A percentile compares a stretch with the other conserved stretches of the same genome.
Evolutionary conservation across 2,329 filamentous ascomycete genomes (phyloP).

Genomic region (Nectriaceae sp.): DNA sequence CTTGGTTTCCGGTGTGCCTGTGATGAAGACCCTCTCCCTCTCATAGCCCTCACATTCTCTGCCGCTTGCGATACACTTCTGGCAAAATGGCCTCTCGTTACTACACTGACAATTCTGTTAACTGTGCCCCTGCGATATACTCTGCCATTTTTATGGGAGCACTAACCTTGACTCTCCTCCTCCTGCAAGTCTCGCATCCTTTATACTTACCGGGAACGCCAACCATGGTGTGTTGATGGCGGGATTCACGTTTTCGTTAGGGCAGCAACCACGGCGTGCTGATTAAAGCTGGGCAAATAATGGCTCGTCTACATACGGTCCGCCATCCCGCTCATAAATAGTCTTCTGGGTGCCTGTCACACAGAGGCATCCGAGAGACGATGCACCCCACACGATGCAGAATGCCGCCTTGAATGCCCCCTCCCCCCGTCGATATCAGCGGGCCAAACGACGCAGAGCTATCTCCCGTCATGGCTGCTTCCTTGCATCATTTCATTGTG

Average conservation of each 20-base stretch:
- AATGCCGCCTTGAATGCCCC: conserved; percentile 10
- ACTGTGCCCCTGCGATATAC: too few relatives aligned
- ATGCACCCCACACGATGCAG: conserved; percentile 24
- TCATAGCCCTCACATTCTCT: conserved; percentile 64
- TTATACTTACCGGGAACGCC: conserved; percentile 66
- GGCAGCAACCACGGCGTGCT: not conserved
- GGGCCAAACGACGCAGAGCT: conserved; percentile 12
- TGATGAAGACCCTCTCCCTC: conserved; percentile 64
- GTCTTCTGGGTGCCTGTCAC: conserved; percentile 10
- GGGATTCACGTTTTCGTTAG: not conserved
- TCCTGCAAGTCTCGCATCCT: conserved; percentile 63
- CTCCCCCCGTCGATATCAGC: conserved; percentile 2
- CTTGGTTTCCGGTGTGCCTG: conserved; percentile 55
- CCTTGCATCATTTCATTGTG: conserved; percentile 19
- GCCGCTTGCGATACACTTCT: conserved; percentile 60
- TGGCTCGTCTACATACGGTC: conserved; percentile 1
- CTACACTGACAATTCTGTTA: conserved; percentile 61
- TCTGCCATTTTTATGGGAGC: not conserved
- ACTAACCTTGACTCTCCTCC: conserved; percentile 59
- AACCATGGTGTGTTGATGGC: conserved; percentile 48
- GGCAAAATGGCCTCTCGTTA: conserved; percentile 60
- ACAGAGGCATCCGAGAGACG: conserved; percentile 19
- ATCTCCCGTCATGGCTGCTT: conserved; percentile 17
- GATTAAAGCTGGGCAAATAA: not conserved
- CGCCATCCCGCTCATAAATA: conserved; percentile 23